Evolutionary conservation across 2,329 filamentous ascomycete species (phyloP), one percentile per base, ranked within the genome.

Genomic region (Pseudocercospora vitis): DNA sequence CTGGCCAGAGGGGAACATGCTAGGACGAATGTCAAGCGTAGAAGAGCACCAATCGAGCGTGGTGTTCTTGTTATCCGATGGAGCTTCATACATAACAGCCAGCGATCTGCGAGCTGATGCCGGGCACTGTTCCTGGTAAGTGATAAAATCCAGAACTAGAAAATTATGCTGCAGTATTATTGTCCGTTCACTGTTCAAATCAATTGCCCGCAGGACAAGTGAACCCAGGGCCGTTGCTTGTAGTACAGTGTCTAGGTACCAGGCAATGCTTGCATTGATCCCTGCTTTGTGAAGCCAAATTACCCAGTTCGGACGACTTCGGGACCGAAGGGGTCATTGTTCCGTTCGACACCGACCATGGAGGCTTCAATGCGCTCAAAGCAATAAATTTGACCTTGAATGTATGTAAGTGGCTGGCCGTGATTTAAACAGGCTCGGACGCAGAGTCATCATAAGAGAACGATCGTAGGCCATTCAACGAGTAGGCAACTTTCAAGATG

Each of bases 51-150:
- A 42, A 8, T 40, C 37, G 3, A 21, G 29, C 7, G 47, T 48
- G 7, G 40, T 55, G 11, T 55, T 51, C 26, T 23, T 55, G 31
- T 32, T 55, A 2, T 31, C 21, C 9, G 48, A 55, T 12, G 48
- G 31, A 9, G 47, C 23, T n/a, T 47, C 39, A n/a, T 55, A 55
- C 29, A 48, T 55, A 40, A 55, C 52, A 28, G 52, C 35, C 1
- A 37, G 23, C 12, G 52, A 51, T 18, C 12, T 50, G 31, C 26
- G 47, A 21, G 48, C 45, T 12, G 48, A 55, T 48, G 52, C 26
- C 18, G 48, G 48, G 21, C 48, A 50, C 29, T 47, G 44, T 29
- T 31, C 44, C 4, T 47, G 44, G 44, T 47, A 47, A 28, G 32
- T 47, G 26, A 19, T 31, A 33, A 8, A 31, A 14, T 12, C 16